phyloP scores from a whole-genome alignment of 1,139 yeast genomes.

The Entelexis paramagnoliae region DNA sequence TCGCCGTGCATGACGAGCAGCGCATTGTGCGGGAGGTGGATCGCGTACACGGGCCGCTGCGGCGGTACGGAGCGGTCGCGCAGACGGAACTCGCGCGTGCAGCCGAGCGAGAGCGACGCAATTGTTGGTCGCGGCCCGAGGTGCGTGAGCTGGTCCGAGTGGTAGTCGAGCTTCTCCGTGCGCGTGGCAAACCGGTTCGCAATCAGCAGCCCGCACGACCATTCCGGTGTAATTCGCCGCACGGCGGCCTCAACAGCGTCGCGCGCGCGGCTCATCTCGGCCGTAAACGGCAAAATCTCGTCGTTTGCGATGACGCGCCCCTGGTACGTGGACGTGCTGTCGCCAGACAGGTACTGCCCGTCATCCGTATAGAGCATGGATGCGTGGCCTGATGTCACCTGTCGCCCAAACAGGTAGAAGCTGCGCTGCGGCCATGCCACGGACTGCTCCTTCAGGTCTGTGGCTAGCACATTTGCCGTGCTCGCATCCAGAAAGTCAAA shows the following conservation, averaged over 20 bases:
- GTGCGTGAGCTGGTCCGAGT: constrained; percentile 58
- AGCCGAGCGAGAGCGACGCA: constrained; percentile 57
- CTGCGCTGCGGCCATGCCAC: constrained; percentile 32
- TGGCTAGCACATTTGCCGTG: constrained; percentile 39
- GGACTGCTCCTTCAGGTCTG: constrained; percentile 36
- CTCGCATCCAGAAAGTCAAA: constrained; percentile 43
- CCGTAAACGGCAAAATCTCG: constrained; percentile 32
- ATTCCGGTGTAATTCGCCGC: constrained; percentile 33
- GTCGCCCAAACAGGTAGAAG: constrained; percentile 54
- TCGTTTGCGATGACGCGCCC: constrained; percentile 28
- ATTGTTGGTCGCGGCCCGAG: constrained; percentile 61
- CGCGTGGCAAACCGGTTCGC: constrained; percentile 46
- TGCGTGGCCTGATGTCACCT: constrained; percentile 46
- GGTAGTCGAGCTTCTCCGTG: constrained; percentile 53
- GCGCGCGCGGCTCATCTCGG: constrained; percentile 37
- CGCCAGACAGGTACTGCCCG: constrained; percentile 25
- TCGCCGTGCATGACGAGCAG: constrained; percentile 64
- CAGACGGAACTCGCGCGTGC: constrained; percentile 54
- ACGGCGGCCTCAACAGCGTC: constrained; percentile 38
- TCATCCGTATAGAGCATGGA: constrained; percentile 36
- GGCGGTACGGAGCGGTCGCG: constrained; percentile 28
- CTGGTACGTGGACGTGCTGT: constrained; percentile 34
- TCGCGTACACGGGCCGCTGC: constrained; percentile 32
- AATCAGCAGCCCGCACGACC: constrained; percentile 48
- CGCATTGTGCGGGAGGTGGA: constrained; percentile 56